A percentile compares a stretch with the other conserved stretches of the same genome.
These are phyloP conservation scores for Paspalum notatum DNA, from an alignment of 176 grass and related monocot genomes.

Conservation along the genomic window DNA sequence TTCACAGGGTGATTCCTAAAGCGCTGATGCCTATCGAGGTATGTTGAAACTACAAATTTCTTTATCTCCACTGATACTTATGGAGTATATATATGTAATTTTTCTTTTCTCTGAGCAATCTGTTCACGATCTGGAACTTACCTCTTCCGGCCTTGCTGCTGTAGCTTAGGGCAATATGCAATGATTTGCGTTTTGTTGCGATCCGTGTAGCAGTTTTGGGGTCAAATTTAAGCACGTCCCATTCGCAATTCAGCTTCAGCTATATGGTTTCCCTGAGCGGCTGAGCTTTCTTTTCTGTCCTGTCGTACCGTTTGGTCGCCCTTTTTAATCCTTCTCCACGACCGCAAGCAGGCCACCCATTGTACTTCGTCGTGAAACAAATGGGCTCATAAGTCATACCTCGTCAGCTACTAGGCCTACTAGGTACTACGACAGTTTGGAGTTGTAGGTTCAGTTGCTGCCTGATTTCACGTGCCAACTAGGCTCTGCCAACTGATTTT, in stretches of 20 bases:
- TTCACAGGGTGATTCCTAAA: slow-evolving; percentile 78
- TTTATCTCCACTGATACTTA: too few relatives aligned
- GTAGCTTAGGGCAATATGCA: background rate
- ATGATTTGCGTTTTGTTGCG: background rate
- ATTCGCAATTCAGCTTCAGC: background rate
- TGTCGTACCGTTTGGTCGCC: background rate
- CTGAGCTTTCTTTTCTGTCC: slow-evolving; percentile 10
- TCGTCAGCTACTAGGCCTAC: too few relatives aligned
- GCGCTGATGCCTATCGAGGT: slow-evolving; percentile 87
- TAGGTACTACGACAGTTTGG: background rate
- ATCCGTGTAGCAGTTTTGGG: background rate
- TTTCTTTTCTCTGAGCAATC: too few relatives aligned
- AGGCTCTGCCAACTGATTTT: background rate
- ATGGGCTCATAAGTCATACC: too few relatives aligned
- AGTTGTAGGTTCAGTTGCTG: background rate
- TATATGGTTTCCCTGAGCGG: background rate
- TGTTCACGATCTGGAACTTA: too few relatives aligned
- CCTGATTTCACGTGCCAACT: slow-evolving; percentile 1
- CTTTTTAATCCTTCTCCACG: background rate
- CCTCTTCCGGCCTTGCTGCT: too few relatives aligned
- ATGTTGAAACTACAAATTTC: background rate
- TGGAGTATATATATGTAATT: too few relatives aligned
- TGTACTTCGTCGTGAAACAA: background rate
- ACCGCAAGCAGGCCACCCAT: background rate
- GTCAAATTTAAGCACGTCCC: background rate